Evolutionary conservation across 73 alveolate genomes (phyloP).

Genomic region (Loxodes magnus): DNA sequence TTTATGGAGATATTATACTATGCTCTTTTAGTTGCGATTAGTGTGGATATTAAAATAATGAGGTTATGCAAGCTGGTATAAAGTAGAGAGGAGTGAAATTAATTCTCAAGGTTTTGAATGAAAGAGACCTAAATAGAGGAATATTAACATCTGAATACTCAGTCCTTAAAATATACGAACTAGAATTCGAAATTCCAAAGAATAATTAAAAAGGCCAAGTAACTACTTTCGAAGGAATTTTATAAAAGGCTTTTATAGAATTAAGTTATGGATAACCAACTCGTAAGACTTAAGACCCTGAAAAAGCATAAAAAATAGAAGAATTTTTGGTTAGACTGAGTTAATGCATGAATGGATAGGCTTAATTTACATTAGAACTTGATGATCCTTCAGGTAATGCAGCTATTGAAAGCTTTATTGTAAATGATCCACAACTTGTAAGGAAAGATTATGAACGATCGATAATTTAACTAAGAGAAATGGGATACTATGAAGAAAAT

Average conservation of each 20-base stretch:
- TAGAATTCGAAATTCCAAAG: slow-evolving; percentile 76
- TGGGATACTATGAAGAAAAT: no score
- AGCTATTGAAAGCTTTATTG: no score
- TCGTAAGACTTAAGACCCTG: slow-evolving; percentile 67
- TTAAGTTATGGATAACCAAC: not conserved
- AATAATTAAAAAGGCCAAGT: slow-evolving; percentile 78
- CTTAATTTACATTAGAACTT: slow-evolving; percentile 65
- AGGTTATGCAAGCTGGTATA: slow-evolving; percentile 82
- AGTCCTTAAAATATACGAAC: slow-evolving; percentile 73
- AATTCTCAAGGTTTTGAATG: slow-evolving; percentile 34
- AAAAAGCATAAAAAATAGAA: slow-evolving; percentile 25
- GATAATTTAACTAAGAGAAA: no score
- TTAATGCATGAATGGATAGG: slow-evolving; percentile 38
- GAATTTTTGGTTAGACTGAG: slow-evolving; percentile 50
- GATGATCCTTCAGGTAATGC: slow-evolving; percentile 95
- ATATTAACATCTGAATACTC: slow-evolving; percentile 82
- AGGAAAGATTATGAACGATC: no score
- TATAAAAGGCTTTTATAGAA: slow-evolving; percentile 33
- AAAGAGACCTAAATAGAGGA: slow-evolving; percentile 81
- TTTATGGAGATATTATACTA: slow-evolving; percentile 83
- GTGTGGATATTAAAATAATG: slow-evolving; percentile 89
- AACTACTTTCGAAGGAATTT: slow-evolving; percentile 94
- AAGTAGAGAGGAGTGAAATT: slow-evolving; percentile 20
- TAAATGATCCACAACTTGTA: no score
- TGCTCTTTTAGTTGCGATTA: slow-evolving; percentile 86